Conservation (phyloP, 441 rosid genomes). For the Macaranga tanarius region DNA sequence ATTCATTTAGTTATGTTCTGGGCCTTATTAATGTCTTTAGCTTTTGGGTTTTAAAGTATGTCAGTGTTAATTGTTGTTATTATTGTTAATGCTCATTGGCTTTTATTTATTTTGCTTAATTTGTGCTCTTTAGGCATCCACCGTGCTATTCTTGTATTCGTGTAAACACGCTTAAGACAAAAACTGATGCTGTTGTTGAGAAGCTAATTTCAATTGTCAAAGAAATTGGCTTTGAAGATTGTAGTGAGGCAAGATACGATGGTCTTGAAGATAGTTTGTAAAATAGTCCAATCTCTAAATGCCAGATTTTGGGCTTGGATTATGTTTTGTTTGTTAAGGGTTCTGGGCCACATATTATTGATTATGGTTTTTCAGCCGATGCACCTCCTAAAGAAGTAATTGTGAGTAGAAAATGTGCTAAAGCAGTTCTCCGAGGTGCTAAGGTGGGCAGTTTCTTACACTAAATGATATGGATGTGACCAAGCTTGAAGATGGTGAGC, state of each 20-base stretch:
- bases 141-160: conserved; percentile 89
- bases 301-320: conserved; percentile 75
- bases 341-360: conserved; percentile 76
- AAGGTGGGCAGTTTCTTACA: conserved; percentile 46
- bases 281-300: conserved; percentile 45
- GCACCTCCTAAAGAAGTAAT: conserved; percentile 80
- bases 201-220: conserved; percentile 56
- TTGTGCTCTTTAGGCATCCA: conserved; percentile 54
- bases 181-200: conserved; percentile 65
- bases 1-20: not conserved
- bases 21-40: not conserved
- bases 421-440: conserved; percentile 97
- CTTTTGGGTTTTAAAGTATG: not conserved
- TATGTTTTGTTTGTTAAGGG: conserved; percentile 85
- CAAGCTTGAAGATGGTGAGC: too few species aligned
- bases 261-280: conserved; percentile 15
- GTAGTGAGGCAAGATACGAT: not conserved
- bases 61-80: not conserved
- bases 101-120: not conserved
- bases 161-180: conserved; percentile 68
- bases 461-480: too few species aligned
- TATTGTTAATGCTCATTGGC: not conserved
- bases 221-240: conserved; percentile 25
- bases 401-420: conserved; percentile 95
- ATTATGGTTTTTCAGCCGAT: conserved; percentile 50